Evolutionary conservation across 495 filamentous ascomycete genomes (phyloP).

Genomic region (Pseudomonodictys pantanalensis): DNA sequence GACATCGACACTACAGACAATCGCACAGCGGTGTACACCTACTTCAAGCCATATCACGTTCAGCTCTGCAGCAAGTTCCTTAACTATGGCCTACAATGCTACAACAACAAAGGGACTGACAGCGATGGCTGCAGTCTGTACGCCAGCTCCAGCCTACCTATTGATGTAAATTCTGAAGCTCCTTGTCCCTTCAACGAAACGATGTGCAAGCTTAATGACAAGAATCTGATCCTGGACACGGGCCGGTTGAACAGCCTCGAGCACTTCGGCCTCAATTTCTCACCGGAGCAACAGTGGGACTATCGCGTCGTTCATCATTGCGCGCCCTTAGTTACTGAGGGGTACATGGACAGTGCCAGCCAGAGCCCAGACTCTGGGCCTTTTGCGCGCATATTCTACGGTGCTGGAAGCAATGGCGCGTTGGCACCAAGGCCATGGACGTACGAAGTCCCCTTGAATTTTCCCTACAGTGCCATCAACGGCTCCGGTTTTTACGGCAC

Average conservation of each 20-base stretch:
- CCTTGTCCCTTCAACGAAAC: slow-evolving; percentile 10
- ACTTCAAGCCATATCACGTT: neutral
- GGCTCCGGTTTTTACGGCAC: neutral
- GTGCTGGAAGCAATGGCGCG: neutral
- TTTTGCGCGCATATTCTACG: neutral
- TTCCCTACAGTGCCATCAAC: neutral
- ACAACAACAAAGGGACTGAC: neutral
- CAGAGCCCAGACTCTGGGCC: neutral
- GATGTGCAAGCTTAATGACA: neutral
- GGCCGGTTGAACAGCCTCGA: slow-evolving; percentile 5
- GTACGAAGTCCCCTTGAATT: neutral
- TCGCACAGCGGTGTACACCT: neutral
- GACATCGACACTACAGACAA: neutral
- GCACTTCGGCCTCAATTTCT: slow-evolving; percentile 22
- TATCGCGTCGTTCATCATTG: neutral
- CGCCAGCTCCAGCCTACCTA: neutral
- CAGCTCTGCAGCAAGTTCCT: neutral
- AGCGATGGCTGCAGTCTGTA: neutral
- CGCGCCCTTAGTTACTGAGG: neutral
- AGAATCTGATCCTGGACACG: slow-evolving; percentile 6
- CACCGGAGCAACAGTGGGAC: neutral
- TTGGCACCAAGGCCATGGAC: neutral
- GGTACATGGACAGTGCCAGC: neutral
- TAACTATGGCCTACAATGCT: neutral
- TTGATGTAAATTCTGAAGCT: neutral